These are phyloP conservation scores for Nemania abortiva DNA, from an alignment of 2,329 filamentous ascomycete species.

Conservation along the genomic window DNA sequence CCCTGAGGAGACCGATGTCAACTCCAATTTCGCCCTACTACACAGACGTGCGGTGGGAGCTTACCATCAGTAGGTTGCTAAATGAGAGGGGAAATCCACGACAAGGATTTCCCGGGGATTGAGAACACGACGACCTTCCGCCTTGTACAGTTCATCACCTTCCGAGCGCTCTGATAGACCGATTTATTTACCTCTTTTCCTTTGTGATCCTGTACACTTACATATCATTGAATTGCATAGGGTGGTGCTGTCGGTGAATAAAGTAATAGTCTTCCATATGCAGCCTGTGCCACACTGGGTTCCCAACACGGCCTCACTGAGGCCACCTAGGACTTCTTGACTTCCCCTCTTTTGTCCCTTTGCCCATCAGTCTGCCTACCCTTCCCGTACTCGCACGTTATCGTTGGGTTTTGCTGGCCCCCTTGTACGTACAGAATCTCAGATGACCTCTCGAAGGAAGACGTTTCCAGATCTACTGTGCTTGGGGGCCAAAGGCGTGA, in stretches of 20 bases:
- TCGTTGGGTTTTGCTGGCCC: slow-evolving; percentile 3
- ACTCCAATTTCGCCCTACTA: slow-evolving; percentile 27
- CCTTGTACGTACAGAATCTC: slow-evolving; percentile 6
- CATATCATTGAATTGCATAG: slow-evolving; percentile 47
- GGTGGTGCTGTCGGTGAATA: slow-evolving; percentile 41
- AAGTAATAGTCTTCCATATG: slow-evolving; percentile 39
- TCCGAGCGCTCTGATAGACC: slow-evolving; percentile 46
- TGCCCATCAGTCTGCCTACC: slow-evolving; percentile 29
- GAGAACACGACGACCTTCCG: slow-evolving; percentile 38
- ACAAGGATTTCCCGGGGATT: slow-evolving; percentile 29
- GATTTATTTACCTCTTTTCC: slow-evolving; percentile 42
- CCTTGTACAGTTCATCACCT: slow-evolving; percentile 46
- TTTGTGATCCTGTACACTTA: slow-evolving; percentile 50
- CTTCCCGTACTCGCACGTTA: slow-evolving; percentile 11
- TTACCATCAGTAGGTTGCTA: slow-evolving; percentile 24
- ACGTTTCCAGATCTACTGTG: slow-evolving; percentile 12
- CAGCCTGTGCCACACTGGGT: slow-evolving; percentile 30
- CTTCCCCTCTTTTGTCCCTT: slow-evolving; percentile 18
- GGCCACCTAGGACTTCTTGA: slow-evolving; percentile 30
- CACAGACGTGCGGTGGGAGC: slow-evolving; percentile 18
- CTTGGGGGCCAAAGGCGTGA: slow-evolving; percentile 23
- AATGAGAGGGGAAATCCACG: slow-evolving; percentile 34
- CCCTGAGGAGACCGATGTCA: slow-evolving; percentile 27
- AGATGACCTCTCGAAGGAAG: not conserved
- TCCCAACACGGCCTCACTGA: slow-evolving; percentile 23